Evolutionary conservation across 148 eudicot species (phyloP).

Genomic region (Polygonum maritimum): DNA sequence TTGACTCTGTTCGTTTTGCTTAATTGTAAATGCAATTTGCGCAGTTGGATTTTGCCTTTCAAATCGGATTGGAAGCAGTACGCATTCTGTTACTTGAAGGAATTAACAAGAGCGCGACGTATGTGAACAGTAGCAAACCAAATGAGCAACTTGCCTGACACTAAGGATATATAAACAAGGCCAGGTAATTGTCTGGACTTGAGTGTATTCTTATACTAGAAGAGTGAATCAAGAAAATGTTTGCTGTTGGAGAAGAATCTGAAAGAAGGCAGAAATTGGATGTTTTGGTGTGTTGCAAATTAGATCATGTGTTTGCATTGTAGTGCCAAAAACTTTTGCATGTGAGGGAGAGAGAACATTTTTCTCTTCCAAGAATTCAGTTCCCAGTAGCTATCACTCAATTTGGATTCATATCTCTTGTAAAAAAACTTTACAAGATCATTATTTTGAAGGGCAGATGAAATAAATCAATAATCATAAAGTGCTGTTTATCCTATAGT

Average conservation of each 20-base stretch:
- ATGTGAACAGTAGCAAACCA: conserved; percentile 52
- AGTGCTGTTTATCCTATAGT: too few species aligned
- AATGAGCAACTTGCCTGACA: conserved; percentile 33
- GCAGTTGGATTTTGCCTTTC: conserved; percentile 83
- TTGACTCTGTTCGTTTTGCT: background rate
- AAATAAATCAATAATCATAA: too few species aligned
- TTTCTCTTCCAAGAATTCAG: background rate
- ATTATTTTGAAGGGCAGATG: too few species aligned
- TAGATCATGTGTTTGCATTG: background rate
- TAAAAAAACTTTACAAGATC: background rate
- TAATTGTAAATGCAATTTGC: background rate
- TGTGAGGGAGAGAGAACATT: conserved; percentile 5
- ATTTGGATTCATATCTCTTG: background rate
- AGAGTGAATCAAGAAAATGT: background rate
- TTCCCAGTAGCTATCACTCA: background rate
- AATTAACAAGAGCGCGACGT: conserved; percentile 74
- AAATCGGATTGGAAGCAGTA: conserved; percentile 68
- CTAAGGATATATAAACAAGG: background rate
- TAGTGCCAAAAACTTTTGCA: background rate
- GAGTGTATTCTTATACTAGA: background rate
- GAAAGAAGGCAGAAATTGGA: background rate
- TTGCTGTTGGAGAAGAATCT: background rate
- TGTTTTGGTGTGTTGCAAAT: background rate
- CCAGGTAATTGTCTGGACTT: background rate
- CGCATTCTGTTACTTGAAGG: conserved; percentile 73